Evolutionary conservation across 148 eudicot species (phyloP), one percentile per base, ranked within the genome.

Genomic region (Pharnaceum exiguum): DNA sequence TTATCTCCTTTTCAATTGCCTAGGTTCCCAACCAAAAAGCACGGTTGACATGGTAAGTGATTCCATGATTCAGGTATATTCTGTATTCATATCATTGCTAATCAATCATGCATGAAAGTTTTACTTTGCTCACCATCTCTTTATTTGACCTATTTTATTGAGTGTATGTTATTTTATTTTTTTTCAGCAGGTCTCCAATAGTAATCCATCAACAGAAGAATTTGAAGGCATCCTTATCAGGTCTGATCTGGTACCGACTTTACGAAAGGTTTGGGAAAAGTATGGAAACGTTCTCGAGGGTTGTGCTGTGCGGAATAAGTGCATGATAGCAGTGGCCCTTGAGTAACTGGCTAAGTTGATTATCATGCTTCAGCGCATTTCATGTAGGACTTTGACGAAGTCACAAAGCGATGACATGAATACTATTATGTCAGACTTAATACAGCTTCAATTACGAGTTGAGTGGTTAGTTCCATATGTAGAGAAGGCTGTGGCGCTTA

Each of bases 391-490:
- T 23, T 44, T 58, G 62, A 28, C 32, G 1, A 25, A 58, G 21
- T 13, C 0, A 3, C 62, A 43, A 18, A 36, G 12, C 16, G 23
- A 16, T 19, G 50, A 58, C 28, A 11, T 58, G 12, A 45, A 4
- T 1, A 3, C 39, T 19, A 44, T 5, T 6, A 2, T 44, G 51
- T 10, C 8, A 5, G 37, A 26, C 35, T 28, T 58, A 10, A n/a
- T 29, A 15, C 33, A 27, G 30, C 21, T 59, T 6, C 37, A 16
- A 18, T 31, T 45, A 10, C 44, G 51, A 44, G 63, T 59, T 6
- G 63, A 59, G 5, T 59, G 63, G 63, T 31, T 59, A 4, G 29
- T 22, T 8, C 43, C 63, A 0, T 45, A 19, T 46, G 53, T 59
- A 8, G 43, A 32, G 16, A 59, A 59, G 27, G 63, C 52, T 45